These are phyloP conservation scores for Tolypocladium guangdongense DNA, from an alignment of 2,329 filamentous ascomycete species.

Conservation along the genomic window DNA sequence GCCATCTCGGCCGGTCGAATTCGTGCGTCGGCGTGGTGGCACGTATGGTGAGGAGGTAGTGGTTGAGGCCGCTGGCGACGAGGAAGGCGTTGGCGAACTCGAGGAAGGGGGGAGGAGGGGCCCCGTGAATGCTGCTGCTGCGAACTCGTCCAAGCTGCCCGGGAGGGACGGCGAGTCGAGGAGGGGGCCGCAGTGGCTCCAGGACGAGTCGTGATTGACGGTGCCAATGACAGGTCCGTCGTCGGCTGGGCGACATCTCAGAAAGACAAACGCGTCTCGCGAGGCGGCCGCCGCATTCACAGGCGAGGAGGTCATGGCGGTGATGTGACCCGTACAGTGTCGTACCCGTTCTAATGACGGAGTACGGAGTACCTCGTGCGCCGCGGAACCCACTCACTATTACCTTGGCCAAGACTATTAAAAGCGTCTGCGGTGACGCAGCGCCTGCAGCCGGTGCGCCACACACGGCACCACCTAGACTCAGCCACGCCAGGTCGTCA, in stretches of 20 bases:
- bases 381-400: too few species aligned
- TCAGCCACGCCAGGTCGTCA: conserved; percentile 8
- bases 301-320: neutral
- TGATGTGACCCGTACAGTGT: too few species aligned
- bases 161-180: neutral
- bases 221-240: neutral
- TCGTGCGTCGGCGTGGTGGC: neutral
- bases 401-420: too few species aligned
- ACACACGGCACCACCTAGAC: neutral
- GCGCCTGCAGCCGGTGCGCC: neutral
- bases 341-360: too few species aligned
- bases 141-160: neutral
- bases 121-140: neutral
- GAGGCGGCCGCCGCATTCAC: neutral
- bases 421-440: neutral
- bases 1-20: neutral
- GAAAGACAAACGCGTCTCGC: neutral
- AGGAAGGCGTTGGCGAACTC: neutral
- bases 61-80: neutral
- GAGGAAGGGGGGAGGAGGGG: neutral
- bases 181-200: neutral
- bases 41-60: neutral
- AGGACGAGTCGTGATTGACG: neutral
- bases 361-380: too few species aligned
- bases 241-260: neutral